Base-by-base conservation (phyloP, 805 yeast genomes). In the Suhomyces canberraensis region DNA sequence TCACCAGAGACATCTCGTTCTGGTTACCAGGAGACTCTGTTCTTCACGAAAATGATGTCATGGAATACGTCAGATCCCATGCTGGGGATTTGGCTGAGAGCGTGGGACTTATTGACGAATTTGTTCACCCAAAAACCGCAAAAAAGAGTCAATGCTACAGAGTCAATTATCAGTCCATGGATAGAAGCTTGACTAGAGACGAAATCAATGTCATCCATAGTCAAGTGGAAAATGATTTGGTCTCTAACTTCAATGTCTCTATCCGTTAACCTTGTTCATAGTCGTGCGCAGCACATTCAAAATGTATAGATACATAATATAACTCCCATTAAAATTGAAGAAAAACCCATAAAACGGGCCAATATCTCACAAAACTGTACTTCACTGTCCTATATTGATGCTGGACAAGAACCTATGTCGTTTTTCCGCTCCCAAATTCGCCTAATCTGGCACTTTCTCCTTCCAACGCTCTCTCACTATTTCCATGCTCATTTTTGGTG, bases 151-250 rank as follows among this genome's bases (percentile, higher is more conserved):
- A 84, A 51, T 89, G 97, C 64, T 93, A 87, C 71, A 71, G 98
- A 48, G 76, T 93, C 41, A 83, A 84, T 55, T 93, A 88, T 64
- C 98, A 93, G 64, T 84, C 96, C 1, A 90, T 93, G 97, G 97
- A 91, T 51, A 77, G 96, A 51, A 84, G 84, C 40, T 69, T 93
- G 48, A 87, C 95, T 17, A 88, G 84, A 55, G 82, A 76, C 2
- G 98, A 93, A 58, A 75, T 93, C 37, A 91, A 91, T 54, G 68
- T 52, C 1, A 64, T 88, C 32, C 95, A 93, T 54, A 74, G 75
- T 2, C 57, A 65, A 26, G 85, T 91, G 17, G 78, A 86, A 44
- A 48, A 57, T 1, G 74, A 73, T n/a, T 68, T 93, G 46, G 65
- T 61, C 14, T 54, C 66, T 4, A 64, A 56, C 30, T 82, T 72